Evolutionary conservation across 192 early-diverging fungal species (phyloP).

Genomic region (Funneliformis mosseae): DNA sequence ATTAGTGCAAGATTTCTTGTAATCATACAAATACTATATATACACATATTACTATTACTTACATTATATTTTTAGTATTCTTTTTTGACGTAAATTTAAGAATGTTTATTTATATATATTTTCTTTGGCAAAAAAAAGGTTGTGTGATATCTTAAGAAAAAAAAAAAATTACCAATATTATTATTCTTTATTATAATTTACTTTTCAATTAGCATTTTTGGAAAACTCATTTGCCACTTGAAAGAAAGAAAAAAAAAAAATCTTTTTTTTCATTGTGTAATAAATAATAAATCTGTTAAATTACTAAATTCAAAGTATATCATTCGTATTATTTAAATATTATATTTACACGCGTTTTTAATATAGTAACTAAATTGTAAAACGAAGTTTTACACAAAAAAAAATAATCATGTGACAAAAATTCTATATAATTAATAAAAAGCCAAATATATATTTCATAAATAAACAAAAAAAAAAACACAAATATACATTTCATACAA

Average conservation of each 20-base stretch:
- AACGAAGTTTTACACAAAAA: background rate
- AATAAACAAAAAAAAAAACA: no score
- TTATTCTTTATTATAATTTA: background rate
- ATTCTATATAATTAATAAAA: no score
- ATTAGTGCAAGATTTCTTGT: background rate
- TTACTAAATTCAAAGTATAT: background rate
- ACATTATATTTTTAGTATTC: background rate
- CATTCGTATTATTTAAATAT: background rate
- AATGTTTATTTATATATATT: background rate
- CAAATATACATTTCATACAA: no score
- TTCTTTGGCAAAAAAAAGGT: background rate
- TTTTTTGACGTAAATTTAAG: background rate
- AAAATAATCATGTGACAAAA: background rate
- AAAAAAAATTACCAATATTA: background rate
- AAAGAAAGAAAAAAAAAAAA: background rate
- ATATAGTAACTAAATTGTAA: background rate
- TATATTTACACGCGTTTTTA: background rate
- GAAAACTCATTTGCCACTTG: background rate
- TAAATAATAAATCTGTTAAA: background rate
- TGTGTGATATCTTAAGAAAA: background rate
- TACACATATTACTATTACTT: slow-evolving; percentile 1
- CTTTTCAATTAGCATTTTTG: background rate
- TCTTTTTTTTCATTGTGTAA: background rate
- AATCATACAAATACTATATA: slow-evolving; percentile 5
- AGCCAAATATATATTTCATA: no score